phyloP scores from a whole-genome alignment of 2,329 filamentous ascomycete genomes.

The Septoria linicola region DNA sequence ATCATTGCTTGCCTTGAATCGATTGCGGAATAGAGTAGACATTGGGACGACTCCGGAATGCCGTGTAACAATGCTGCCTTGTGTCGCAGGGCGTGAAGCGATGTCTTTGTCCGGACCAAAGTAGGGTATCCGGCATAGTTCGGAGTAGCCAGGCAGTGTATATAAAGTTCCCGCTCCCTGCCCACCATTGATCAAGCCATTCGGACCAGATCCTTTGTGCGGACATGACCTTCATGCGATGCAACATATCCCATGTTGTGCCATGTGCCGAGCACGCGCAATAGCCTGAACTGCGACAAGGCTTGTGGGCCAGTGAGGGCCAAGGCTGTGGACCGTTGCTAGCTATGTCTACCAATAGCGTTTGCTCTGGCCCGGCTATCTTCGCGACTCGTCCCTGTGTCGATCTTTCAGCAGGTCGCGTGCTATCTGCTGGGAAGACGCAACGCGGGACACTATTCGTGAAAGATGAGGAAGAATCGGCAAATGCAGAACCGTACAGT shows the following conservation, averaged over 20 bases:
- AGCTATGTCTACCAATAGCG: not conserved
- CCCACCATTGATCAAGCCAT: slow-evolving; percentile 26
- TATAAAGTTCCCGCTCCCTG: slow-evolving; percentile 3
- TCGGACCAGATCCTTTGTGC: not conserved
- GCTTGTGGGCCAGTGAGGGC: not conserved
- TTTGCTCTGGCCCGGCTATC: not conserved
- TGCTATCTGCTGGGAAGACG: slow-evolving; percentile 9
- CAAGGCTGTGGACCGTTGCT: slow-evolving; percentile 1
- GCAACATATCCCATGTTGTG: not conserved
- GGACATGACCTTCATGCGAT: too few relatives aligned
- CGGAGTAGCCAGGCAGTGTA: not conserved
- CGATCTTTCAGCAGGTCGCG: slow-evolving; percentile 2
- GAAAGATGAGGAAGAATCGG: not conserved
- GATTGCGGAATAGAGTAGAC: slow-evolving; percentile 18
- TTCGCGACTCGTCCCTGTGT: not conserved
- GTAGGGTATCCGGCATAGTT: not conserved
- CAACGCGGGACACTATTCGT: slow-evolving; percentile 1
- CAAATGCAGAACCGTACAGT: too few relatives aligned
- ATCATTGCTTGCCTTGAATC: slow-evolving; percentile 16
- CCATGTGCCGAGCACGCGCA: slow-evolving; percentile 1
- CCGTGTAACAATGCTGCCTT: not conserved
- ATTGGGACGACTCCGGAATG: not conserved
- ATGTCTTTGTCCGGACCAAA: too few relatives aligned
- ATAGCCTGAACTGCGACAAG: not conserved
- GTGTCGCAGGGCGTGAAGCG: not conserved